phyloP scores from a whole-genome alignment of 2,329 filamentous ascomycete species.

The Incumbomyces lentus region DNA sequence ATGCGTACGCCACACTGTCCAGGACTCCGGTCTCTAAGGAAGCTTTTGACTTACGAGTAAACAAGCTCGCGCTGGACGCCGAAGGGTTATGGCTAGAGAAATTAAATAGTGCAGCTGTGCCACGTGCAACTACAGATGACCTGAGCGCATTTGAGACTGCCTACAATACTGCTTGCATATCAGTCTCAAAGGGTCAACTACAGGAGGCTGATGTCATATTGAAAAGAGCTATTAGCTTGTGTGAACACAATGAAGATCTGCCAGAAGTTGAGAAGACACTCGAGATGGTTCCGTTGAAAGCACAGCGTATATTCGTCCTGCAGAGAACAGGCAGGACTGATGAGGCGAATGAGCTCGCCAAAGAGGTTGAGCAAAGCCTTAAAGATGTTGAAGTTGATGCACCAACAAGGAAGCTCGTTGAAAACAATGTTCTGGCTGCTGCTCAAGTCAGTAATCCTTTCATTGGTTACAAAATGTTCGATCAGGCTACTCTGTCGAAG shows the following conservation, averaged over 20 bases:
- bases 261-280: conserved; percentile 48
- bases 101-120: conserved; percentile 40
- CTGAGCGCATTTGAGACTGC: conserved; percentile 55
- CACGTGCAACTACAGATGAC: conserved; percentile 47
- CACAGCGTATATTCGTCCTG: conserved; percentile 53
- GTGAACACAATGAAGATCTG: conserved; percentile 49
- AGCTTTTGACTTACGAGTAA: conserved; percentile 52
- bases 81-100: conserved; percentile 51
- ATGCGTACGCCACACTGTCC: conserved; percentile 44
- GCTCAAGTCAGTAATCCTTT: conserved; percentile 45
- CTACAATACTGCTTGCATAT: conserved; percentile 54
- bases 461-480: conserved; percentile 46
- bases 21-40: conserved; percentile 36
- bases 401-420: conserved; percentile 50
- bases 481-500: conserved; percentile 38
- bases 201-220: conserved; percentile 48
- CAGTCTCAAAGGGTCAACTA: conserved; percentile 51
- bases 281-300: conserved; percentile 50
- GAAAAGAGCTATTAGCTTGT: conserved; percentile 51
- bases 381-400: conserved; percentile 43
- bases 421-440: conserved; percentile 47
- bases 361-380: conserved; percentile 37
- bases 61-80: conserved; percentile 50
- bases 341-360: conserved; percentile 44
- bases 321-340: conserved; percentile 43